Base-by-base conservation (phyloP, 139 green algal genomes). In the Pleodorina starrii region DNA sequence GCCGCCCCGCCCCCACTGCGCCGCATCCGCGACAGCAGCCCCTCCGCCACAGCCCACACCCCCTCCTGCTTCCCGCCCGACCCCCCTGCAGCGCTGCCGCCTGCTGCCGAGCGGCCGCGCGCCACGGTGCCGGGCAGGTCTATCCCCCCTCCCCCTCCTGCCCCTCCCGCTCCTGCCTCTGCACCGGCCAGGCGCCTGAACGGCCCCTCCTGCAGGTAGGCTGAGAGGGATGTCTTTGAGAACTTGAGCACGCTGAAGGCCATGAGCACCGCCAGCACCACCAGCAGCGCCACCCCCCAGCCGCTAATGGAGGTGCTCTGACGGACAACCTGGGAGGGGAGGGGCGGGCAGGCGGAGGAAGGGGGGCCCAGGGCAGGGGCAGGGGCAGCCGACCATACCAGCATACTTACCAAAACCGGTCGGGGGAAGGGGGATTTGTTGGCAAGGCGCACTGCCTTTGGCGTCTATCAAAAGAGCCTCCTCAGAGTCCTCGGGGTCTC, bases 121-220 rank as follows among this genome's bases (percentile, higher is more conserved):
- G 57, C 17, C 57, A n/a, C 36, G 68, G 68, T 44, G 35, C 14
- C 32, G 3, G 29, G 32, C 19, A 38, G 68, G 38, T 21, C 68
- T 21, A 32, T 29, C 68, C 38, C 35, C 17, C 16, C 38, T n/a
- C 35, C 68, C 32, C 68, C 68, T 2, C 68, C 35, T 9, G 4
- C 68, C 68, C 35, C 32, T 76, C 68, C 35, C 35, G 10, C 32
- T 17, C 68, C 2, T 2, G 35, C 35, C 11, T 73, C 29, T 66
- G n/a, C n/a, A n/a, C n/a, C n/a, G n/a, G n/a, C n/a, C n/a, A n/a
- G n/a, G n/a, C n/a, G n/a, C n/a, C n/a, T n/a, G n/a, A n/a, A n/a
- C n/a, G n/a, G n/a, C n/a, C n/a, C n/a, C n/a, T 40, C 63, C 11
- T 73, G 63, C 68, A 76, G 4, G 68, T 76, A 76, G 68, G 68